Evolutionary conservation across 495 filamentous ascomycete species (phyloP).

Genomic region (Annulohypoxylon moriforme): DNA sequence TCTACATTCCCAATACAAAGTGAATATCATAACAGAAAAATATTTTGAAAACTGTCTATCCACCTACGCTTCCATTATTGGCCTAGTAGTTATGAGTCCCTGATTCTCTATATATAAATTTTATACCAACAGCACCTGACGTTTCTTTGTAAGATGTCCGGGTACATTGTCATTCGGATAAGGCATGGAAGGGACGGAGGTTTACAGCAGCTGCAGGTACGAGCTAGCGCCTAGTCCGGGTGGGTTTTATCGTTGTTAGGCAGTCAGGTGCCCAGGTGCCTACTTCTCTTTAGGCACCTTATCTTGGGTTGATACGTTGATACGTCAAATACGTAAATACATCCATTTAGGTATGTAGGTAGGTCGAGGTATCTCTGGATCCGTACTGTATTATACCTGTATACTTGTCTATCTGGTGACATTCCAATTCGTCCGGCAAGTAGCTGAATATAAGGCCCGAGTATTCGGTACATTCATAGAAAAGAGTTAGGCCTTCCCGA

Average conservation of each 20-base stretch:
- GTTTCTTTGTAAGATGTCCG: neutral
- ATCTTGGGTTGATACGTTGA: slow-evolving; percentile 6
- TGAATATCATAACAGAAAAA: neutral
- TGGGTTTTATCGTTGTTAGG: slow-evolving; percentile 25
- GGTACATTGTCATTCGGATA: slow-evolving; percentile 10
- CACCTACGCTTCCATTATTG: no score
- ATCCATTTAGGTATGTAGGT: slow-evolving; percentile 4
- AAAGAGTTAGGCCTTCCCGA: slow-evolving; percentile 32
- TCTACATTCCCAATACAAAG: neutral
- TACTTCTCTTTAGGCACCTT: slow-evolving; percentile 32
- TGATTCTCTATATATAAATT: neutral
- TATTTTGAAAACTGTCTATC: no score
- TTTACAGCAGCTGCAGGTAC: slow-evolving; percentile 36
- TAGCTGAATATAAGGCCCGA: slow-evolving; percentile 2
- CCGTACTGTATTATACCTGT: slow-evolving; percentile 10
- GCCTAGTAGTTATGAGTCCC: neutral
- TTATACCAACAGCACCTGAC: neutral
- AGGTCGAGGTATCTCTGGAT: slow-evolving; percentile 9
- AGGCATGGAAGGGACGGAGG: slow-evolving; percentile 4
- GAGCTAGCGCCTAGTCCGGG: slow-evolving; percentile 35
- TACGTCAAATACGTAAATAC: neutral
- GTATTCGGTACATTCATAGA: slow-evolving; percentile 28
- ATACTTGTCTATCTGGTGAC: slow-evolving; percentile 20
- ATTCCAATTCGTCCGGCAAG: slow-evolving; percentile 27
- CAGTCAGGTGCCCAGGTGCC: slow-evolving; percentile 42